Evolutionary conservation across 768 basidiomycete genomes (phyloP), one percentile per base, ranked within the genome.

Genomic region (Dioszegia crocea): DNA sequence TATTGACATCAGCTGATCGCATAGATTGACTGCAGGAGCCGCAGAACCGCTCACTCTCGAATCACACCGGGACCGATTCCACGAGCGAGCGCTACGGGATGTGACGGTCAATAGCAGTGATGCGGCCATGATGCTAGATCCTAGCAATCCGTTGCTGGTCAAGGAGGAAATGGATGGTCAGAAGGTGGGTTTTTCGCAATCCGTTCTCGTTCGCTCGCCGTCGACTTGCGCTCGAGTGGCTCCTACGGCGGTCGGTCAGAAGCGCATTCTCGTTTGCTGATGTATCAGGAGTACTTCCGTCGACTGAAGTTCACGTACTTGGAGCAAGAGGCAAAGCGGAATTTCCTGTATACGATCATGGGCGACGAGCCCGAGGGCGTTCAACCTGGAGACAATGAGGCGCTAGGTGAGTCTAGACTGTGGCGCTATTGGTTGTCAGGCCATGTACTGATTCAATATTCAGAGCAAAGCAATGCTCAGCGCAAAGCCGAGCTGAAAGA

Each of bases 311-410:
- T 89, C 69, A 87, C 88, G 63, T 91, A 90, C 71, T 79, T 91
- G 17, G 89, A 94, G 68, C 88, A 91, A 74, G 88, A 91, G 64
- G 88, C 91, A 2, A 94, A 93, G 71, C 85, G 89, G 67, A 86
- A 87, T 76, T 93, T 92, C 69, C 82, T 91, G 66, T 87, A 87
- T 73, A 85, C 85, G 0, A 91, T 93, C 66, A 86, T 91, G 48
- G 88, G 86, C 10, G 85, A 89, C 66, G 88, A 92, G 58, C 88
- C 89, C 0, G 87, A 87, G 2, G 83, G 85, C 59, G 84, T 91
- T 39, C 87, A 86, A 4, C 84, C 84, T 8, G 86, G 86, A n/a
- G 85, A 87, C 61, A 92, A 91, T 66, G 84, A 86, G 60, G 82
- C 81, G 21, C 81, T 71, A 40, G 75, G 77, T 76, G 23, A 44